Percentiles rank a stretch among this genome's conserved stretches.
phyloP scores from a whole-genome alignment of 768 basidiomycete genomes.

The Auricularia heimuer region DNA sequence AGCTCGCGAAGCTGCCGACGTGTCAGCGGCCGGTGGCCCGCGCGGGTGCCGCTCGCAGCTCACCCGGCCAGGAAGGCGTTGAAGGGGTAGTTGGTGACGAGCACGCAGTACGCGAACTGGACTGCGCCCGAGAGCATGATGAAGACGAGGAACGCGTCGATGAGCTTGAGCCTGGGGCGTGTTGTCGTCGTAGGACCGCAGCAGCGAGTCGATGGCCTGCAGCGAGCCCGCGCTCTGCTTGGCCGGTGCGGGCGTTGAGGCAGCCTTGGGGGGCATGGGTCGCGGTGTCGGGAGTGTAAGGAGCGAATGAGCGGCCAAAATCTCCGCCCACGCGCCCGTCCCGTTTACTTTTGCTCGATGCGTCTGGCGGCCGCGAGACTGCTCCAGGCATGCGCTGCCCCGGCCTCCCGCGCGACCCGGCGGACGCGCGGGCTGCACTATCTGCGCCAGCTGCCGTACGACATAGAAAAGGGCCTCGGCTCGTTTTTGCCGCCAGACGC shows the following conservation, averaged over 20 bases:
- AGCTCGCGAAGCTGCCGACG: slow-evolving; percentile 69
- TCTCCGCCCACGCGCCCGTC: too few species aligned
- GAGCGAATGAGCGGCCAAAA: too few species aligned
- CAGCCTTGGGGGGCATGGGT: slow-evolving; percentile 10
- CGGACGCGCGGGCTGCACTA: slow-evolving; percentile 35
- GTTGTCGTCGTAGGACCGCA: slow-evolving; percentile 64
- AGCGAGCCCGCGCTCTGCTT: not conserved
- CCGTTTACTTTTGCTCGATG: not conserved
- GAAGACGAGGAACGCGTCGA: slow-evolving; percentile 89
- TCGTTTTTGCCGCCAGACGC: slow-evolving; percentile 69
- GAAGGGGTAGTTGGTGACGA: slow-evolving; percentile 90
- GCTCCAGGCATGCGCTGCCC: slow-evolving; percentile 1
- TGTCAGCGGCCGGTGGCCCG: not conserved
- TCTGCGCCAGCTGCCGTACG: slow-evolving; percentile 48
- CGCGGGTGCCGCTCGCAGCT: slow-evolving; percentile 19
- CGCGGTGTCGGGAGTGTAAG: too few species aligned
- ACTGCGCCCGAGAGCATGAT: slow-evolving; percentile 81
- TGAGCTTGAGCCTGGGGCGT: slow-evolving; percentile 84
- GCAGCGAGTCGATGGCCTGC: slow-evolving; percentile 43
- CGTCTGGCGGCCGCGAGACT: not conserved
- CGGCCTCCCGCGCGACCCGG: slow-evolving; percentile 20
- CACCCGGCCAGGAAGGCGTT: slow-evolving; percentile 96
- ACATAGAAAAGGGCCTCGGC: slow-evolving; percentile 61
- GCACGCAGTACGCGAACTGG: slow-evolving; percentile 86
- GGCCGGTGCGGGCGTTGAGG: not conserved